Evolutionary conservation across 768 basidiomycete species (phyloP).

Genomic region (Russula sp.): DNA sequence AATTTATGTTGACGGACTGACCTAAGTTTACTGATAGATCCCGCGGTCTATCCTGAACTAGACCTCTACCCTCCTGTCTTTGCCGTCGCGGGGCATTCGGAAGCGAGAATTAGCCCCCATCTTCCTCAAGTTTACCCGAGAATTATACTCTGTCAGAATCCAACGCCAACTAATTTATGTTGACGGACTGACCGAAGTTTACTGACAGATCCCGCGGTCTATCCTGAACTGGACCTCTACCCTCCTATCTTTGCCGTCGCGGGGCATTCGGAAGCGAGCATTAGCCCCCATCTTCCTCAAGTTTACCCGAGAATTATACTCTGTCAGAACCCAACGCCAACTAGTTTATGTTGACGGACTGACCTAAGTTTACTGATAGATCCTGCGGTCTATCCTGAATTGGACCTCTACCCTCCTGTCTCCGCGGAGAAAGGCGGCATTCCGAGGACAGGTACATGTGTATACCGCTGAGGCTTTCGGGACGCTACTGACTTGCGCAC

Average conservation of each 20-base stretch:
- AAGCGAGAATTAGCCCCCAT: not conserved
- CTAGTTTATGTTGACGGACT: not conserved
- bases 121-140: conserved; percentile 17
- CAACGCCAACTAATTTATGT: not conserved
- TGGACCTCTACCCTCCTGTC: no score
- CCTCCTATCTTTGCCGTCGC: conserved; percentile 4
- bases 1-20: conserved; percentile 5
- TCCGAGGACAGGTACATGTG: conserved; percentile 9
- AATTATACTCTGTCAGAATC: conserved; percentile 16
- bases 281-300: conserved; percentile 3
- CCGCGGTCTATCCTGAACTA: conserved; percentile 23
- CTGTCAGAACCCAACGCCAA: conserved; percentile 15
- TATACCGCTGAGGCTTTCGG: not conserved
- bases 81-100: not conserved
- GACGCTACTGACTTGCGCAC: not conserved
- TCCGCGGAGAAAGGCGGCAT: not conserved
- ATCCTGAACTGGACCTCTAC: conserved; percentile 26
- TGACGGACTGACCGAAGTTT: conserved; percentile 6
- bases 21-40: conserved; percentile 9
- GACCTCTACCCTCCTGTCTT: conserved; percentile 20
- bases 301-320: conserved; percentile 14
- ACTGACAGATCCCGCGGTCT: conserved; percentile 18
- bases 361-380: conserved; percentile 12
- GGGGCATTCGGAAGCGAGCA: not conserved
- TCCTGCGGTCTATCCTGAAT: conserved; percentile 20